Conservation (phyloP, 768 basidiomycete genomes). For the Boletus subcaerulescens region DNA sequence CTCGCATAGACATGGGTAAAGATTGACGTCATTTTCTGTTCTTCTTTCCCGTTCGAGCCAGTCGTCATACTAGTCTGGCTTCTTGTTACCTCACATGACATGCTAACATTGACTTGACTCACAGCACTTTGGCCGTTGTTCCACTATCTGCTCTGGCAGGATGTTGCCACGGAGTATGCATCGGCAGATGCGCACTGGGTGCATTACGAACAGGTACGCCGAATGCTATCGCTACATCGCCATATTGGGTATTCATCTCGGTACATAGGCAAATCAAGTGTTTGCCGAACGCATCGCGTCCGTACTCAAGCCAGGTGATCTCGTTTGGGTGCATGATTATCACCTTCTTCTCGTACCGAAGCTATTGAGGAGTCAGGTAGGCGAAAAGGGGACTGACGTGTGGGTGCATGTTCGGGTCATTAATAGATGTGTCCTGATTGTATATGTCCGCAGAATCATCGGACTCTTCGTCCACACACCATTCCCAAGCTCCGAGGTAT, state of each 20-base stretch:
- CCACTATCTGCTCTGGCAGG: conserved; percentile 98
- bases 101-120: conserved; percentile 6
- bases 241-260: conserved; percentile 4
- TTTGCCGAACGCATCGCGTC: conserved; percentile 76
- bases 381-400: conserved; percentile 30
- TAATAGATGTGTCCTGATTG: not conserved
- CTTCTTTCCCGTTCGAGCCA: not conserved
- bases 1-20: not conserved
- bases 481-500: conserved; percentile 95
- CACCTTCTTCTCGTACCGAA: conserved; percentile 90
- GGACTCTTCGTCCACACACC: conserved; percentile 98
- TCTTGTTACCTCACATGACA: not conserved
- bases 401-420: conserved; percentile 7
- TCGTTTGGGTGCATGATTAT: conserved; percentile 95
- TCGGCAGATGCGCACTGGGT: conserved; percentile 80
- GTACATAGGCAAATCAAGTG: conserved; percentile 71
- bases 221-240: not conserved
- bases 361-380: conserved; percentile 67
- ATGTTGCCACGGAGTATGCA: conserved; percentile 85
- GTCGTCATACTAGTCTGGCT: not conserved
- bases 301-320: conserved; percentile 82
- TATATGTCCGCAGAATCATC: conserved; percentile 43
- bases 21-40: not conserved
- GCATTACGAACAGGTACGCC: conserved; percentile 28
- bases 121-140: conserved; percentile 94